A percentile compares a stretch with the other conserved stretches of the same genome.
Conservation (phyloP, 441 rosid genomes). For the Breynia disticha region DNA sequence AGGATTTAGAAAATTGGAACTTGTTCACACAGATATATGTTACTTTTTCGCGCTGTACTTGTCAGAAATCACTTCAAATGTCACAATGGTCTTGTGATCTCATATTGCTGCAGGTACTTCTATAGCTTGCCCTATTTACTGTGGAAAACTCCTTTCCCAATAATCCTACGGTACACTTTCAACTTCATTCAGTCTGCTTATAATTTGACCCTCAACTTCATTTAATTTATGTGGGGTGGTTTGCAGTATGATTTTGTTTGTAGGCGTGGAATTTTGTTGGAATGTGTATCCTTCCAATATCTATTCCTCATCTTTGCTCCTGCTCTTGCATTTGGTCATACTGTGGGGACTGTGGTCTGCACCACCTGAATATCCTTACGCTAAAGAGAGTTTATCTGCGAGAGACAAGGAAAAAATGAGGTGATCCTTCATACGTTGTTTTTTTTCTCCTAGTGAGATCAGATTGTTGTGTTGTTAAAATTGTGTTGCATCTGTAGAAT, state of each 20-base stretch:
- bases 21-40: background rate
- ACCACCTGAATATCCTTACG: conserved; percentile 46
- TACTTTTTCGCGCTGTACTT: background rate
- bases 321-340: conserved; percentile 46
- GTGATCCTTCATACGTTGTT: too few species aligned
- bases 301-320: conserved; percentile 55
- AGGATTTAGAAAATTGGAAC: too few species aligned
- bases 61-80: background rate
- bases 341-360: conserved; percentile 68
- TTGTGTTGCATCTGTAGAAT: too few species aligned
- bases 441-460: too few species aligned
- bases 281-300: conserved; percentile 70
- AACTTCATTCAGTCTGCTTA: background rate
- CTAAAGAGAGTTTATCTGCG: conserved; percentile 15
- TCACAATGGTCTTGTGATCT: background rate
- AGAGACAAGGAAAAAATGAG: conserved; percentile 23
- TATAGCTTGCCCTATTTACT: conserved; percentile 68
- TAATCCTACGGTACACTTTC: conserved; percentile 48
- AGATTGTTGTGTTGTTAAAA: too few species aligned
- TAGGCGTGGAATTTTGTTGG: conserved; percentile 81
- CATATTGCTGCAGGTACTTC: conserved; percentile 57
- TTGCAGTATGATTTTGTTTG: conserved; percentile 48
- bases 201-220: background rate
- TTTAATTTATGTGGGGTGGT: background rate
- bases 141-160: conserved; percentile 69